Conservation (phyloP, 2,329 filamentous ascomycete genomes). For the Zymoseptoria pseudotritici region DNA sequence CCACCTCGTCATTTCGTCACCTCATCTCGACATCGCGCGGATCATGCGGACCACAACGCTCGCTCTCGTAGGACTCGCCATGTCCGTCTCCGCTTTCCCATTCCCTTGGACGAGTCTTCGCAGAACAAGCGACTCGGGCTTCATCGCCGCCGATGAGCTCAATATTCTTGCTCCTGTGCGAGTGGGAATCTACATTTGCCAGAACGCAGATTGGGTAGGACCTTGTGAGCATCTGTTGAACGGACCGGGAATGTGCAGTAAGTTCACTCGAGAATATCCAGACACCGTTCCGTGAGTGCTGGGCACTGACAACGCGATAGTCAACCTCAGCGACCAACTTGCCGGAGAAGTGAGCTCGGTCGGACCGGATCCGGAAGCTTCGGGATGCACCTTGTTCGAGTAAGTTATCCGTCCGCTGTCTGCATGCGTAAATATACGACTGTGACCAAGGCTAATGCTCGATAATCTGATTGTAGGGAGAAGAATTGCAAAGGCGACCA, state of each 20-base stretch:
- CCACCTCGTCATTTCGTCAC: background rate
- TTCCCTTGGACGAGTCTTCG: background rate
- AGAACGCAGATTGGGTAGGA: constrained; percentile 11
- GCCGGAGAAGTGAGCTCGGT: constrained; percentile 11
- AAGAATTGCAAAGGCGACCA: constrained; percentile 8
- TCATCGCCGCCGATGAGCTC: constrained; percentile 6
- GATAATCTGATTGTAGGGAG: constrained; percentile 4
- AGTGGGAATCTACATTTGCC: constrained; percentile 16
- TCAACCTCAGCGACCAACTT: constrained; percentile 9
- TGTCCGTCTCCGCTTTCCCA: background rate
- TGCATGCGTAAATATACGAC: too few relatives aligned
- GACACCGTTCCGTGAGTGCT: background rate
- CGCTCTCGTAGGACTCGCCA: background rate
- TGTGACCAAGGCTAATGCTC: background rate
- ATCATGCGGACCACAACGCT: background rate
- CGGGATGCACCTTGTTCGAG: constrained; percentile 15
- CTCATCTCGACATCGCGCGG: too few relatives aligned
- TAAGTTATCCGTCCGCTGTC: background rate
- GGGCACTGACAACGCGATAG: constrained; percentile 1
- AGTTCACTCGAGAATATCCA: background rate
- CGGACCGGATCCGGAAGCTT: constrained; percentile 9
- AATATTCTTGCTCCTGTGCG: constrained; percentile 13
- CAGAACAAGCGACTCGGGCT: background rate
- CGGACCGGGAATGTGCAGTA: constrained; percentile 17
- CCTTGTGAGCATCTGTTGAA: constrained; percentile 10